Percentiles rank a stretch among this genome's conserved stretches.
These are phyloP conservation scores for Nothopassalora personata DNA, from an alignment of 2,329 filamentous ascomycete species.

Conservation along the genomic window DNA sequence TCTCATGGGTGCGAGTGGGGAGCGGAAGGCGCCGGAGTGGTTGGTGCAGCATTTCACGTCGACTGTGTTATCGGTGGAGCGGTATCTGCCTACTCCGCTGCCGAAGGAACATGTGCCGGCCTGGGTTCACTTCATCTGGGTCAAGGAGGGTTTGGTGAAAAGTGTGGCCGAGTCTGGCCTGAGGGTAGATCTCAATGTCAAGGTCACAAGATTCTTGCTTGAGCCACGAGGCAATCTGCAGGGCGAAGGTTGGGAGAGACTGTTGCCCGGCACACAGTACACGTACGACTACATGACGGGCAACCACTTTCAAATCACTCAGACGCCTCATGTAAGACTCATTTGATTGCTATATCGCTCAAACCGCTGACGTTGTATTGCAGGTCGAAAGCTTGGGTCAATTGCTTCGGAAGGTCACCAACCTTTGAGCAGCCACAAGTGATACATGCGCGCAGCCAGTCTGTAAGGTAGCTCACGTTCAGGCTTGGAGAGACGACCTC, in stretches of 20 bases:
- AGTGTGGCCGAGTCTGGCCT: conserved; percentile 26
- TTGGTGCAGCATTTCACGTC: conserved; percentile 29
- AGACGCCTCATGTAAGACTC: conserved; percentile 27
- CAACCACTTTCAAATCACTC: conserved; percentile 31
- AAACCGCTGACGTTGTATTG: not conserved
- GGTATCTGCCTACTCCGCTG: conserved; percentile 26
- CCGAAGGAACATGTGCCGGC: conserved; percentile 19
- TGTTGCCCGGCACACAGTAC: conserved; percentile 27
- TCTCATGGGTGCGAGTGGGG: conserved; percentile 25
- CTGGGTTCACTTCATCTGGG: conserved; percentile 29
- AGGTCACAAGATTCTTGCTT: conserved; percentile 29
- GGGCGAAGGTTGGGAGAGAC: conserved; percentile 28
- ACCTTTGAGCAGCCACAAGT: too few species aligned
- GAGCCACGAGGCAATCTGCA: conserved; percentile 27
- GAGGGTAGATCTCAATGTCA: conserved; percentile 27
- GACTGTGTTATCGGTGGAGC: conserved; percentile 26
- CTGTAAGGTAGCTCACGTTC: too few species aligned
- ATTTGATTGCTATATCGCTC: not conserved
- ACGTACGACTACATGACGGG: conserved; percentile 30
- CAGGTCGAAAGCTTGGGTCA: conserved; percentile 19
- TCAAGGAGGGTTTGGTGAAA: conserved; percentile 28
- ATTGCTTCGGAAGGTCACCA: conserved; percentile 5
- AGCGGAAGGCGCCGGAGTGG: conserved; percentile 29
- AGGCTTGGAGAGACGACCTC: too few species aligned
- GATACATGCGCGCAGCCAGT: too few species aligned